phyloP scores from a whole-genome alignment of 139 green algal genomes.

The Closterium sp. region DNA sequence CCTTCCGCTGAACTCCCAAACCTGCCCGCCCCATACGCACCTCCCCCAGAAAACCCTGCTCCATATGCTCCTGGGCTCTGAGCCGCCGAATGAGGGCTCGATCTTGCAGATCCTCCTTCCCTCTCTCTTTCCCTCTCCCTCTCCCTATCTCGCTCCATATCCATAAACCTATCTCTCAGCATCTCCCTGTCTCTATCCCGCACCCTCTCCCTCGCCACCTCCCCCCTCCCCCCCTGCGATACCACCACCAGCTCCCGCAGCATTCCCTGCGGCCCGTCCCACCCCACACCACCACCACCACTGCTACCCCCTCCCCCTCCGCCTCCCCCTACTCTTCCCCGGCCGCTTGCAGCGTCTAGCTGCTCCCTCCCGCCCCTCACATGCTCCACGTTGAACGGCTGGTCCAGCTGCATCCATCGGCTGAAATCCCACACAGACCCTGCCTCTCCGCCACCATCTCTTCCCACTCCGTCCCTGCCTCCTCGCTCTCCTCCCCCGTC shows the following conservation, averaged over 20 bases:
- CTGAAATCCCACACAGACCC: not conserved
- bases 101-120: not conserved
- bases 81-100: not conserved
- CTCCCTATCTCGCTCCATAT: slow-evolving; percentile 5
- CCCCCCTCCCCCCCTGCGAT: not conserved
- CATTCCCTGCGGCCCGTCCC: not conserved
- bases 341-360: not conserved
- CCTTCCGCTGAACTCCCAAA: not conserved
- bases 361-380: not conserved
- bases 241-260: slow-evolving; percentile 3
- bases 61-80: not conserved
- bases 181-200: slow-evolving; percentile 21
- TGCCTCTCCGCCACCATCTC: not conserved
- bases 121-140: slow-evolving; percentile 22
- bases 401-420: not conserved
- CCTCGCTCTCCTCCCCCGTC: not conserved
- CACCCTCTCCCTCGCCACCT: not conserved
- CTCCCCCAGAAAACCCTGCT: not conserved
- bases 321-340: not conserved
- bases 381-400: not conserved
- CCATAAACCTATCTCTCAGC: not conserved
- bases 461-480: not conserved
- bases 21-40: not conserved
- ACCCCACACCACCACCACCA: not conserved
- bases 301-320: not conserved